These are phyloP conservation scores for Verticillium isaacii DNA, from an alignment of 2,329 filamentous ascomycete species.

Conservation along the genomic window DNA sequence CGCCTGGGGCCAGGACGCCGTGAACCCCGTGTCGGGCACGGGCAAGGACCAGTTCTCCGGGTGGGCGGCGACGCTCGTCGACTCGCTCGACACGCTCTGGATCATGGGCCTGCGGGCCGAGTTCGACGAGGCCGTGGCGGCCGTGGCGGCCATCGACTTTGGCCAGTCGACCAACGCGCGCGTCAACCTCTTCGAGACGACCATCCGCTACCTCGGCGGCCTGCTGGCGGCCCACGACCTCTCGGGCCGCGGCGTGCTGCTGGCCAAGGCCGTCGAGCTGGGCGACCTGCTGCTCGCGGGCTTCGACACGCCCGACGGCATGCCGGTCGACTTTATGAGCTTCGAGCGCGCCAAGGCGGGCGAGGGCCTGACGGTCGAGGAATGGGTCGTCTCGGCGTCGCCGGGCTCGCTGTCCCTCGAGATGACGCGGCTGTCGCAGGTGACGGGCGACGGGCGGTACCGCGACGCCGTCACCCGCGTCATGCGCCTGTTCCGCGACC, in stretches of 20 bases:
- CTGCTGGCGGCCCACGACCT: slow-evolving; percentile 65
- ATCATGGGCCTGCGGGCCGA: slow-evolving; percentile 48
- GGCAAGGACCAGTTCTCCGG: slow-evolving; percentile 38
- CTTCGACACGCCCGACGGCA: slow-evolving; percentile 63
- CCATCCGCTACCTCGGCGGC: slow-evolving; percentile 66
- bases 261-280: slow-evolving; percentile 59
- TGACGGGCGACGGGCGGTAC: slow-evolving; percentile 71
- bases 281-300: slow-evolving; percentile 60
- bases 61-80: slow-evolving; percentile 41
- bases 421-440: slow-evolving; percentile 66
- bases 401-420: slow-evolving; percentile 67
- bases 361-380: slow-evolving; percentile 25
- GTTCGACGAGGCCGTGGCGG: slow-evolving; percentile 42
- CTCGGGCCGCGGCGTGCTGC: slow-evolving; percentile 47
- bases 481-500: slow-evolving; percentile 61
- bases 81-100: slow-evolving; percentile 46
- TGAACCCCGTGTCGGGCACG: slow-evolving; percentile 38
- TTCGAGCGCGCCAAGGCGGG: slow-evolving; percentile 34
- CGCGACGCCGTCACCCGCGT: slow-evolving; percentile 67
- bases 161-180: slow-evolving; percentile 25
- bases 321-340: slow-evolving; percentile 49
- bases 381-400: slow-evolving; percentile 27
- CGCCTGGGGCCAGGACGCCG: slow-evolving; percentile 41
- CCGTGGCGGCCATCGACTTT: slow-evolving; percentile 44
- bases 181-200: slow-evolving; percentile 59